Base-by-base conservation (phyloP, 2,329 filamentous ascomycete genomes). In the Monilinia aucupariae region DNA sequence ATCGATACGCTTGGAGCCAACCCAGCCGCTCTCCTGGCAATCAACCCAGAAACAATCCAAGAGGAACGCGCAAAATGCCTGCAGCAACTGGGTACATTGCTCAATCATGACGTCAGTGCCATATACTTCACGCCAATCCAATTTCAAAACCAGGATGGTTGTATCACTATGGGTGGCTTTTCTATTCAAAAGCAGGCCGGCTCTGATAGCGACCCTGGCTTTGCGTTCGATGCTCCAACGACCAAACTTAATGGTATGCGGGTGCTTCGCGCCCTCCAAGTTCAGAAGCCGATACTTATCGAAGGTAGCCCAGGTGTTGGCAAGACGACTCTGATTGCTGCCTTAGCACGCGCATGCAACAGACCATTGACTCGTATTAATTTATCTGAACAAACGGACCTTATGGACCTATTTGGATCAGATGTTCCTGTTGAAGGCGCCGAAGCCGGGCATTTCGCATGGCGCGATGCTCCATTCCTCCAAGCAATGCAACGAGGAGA, bases 281-380 rank as follows among this genome's bases (percentile, higher is more conserved):
- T 96, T 61, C 82, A 85, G 59, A 97, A 97, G 73, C 93, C 94
- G 3, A 93, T 99, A 61, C 81, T 99, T 8, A 83, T 99, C 3
- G 94, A 99, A 78, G 94, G 96, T 43, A 97, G 90, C 70, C 94
- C 94, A n/a, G 94, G 94, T 73, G 94, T 99, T 27, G 94, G 94
- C 62, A 99, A 99, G 78, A 99, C 94, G 0, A 96, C 93, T 1
- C 81, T 99, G 17, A 86, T 99, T 27, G 88, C 89, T 52, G 92
- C 94, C 0, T 80, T 99, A 52, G 90, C 96, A 1, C 83, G 84
- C 68, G 86, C 88, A 4, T 89, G 91, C 67, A 91, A 92, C 6
- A 88, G 88, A 66, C 88, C 90, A 9, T 78, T 99, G 66, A 96
- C 92, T 0, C 85, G 94, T 70, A 97, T 99, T 76, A 99, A 99